A percentile compares a stretch with the other conserved stretches of the same genome.
These are phyloP conservation scores for Tilletia indica DNA, from an alignment of 1,284 basidiomycete species.

Conservation along the genomic window DNA sequence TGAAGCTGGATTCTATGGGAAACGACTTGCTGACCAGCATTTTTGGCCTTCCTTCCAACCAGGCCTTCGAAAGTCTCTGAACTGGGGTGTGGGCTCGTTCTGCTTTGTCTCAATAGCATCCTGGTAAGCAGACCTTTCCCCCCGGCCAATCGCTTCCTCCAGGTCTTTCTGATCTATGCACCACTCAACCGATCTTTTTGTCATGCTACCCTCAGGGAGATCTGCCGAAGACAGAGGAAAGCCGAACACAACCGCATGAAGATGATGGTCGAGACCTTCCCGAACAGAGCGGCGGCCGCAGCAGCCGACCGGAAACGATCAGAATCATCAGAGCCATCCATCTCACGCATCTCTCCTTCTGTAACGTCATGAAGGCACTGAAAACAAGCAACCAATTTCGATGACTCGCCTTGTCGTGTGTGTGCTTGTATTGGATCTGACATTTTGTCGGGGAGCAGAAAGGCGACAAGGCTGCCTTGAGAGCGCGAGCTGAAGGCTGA, in stretches of 20 bases:
- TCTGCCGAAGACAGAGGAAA: constrained; percentile 32
- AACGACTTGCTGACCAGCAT: neutral
- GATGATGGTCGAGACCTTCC: constrained; percentile 33
- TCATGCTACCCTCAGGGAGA: constrained; percentile 23
- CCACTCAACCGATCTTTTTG: neutral
- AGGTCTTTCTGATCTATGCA: constrained; percentile 1
- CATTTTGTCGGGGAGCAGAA: too few relatives aligned
- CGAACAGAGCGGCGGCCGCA: constrained; percentile 1
- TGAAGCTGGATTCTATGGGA: too few relatives aligned
- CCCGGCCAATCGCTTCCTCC: neutral
- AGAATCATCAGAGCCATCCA: neutral
- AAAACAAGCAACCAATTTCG: neutral
- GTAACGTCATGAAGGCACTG: constrained; percentile 1
- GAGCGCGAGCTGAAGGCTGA: neutral
- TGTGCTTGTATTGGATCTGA: neutral
- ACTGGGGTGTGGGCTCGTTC: constrained; percentile 42
- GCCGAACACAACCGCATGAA: constrained; percentile 35
- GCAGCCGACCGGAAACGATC: neutral
- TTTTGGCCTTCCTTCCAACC: neutral
- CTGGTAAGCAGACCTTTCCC: constrained; percentile 19
- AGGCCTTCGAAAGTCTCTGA: constrained; percentile 30
- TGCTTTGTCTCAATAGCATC: constrained; percentile 31
- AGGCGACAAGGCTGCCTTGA: neutral
- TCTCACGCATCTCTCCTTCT: constrained; percentile 6
- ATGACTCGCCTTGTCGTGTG: neutral